phyloP scores from a whole-genome alignment of 345 rosid genomes.

The Citrus sp. region DNA sequence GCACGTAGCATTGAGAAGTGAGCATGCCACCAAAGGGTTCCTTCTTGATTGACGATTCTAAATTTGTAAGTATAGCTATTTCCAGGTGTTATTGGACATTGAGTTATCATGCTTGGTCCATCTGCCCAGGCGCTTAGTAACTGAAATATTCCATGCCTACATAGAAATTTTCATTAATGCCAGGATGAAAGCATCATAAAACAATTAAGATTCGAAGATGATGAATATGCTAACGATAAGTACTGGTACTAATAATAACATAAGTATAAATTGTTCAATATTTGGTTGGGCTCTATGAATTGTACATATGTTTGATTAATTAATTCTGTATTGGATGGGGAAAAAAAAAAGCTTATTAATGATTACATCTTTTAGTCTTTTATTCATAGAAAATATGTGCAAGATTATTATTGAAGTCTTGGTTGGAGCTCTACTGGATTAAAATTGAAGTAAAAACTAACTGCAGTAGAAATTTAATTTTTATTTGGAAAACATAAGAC shows the following conservation, averaged over 20 bases:
- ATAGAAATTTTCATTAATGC: background rate
- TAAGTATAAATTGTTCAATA: background rate
- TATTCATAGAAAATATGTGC: background rate
- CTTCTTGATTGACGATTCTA: conserved; percentile 62
- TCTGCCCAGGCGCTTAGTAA: conserved; percentile 73
- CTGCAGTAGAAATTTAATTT: background rate
- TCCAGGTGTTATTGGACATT: conserved; percentile 77
- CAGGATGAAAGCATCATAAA: background rate
- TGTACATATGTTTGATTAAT: background rate
- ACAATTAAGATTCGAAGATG: background rate
- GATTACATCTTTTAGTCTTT: background rate
- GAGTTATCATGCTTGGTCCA: conserved; percentile 74
- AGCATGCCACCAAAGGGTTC: conserved; percentile 97
- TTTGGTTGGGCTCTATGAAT: background rate
- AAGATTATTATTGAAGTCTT: background rate
- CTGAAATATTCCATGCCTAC: conserved; percentile 87
- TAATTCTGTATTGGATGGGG: background rate
- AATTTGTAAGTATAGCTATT: conserved; percentile 59
- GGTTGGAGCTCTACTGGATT: background rate
- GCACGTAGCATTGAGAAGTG: conserved; percentile 71
- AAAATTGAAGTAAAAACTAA: background rate
- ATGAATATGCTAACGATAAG: background rate
- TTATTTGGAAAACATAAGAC: background rate
- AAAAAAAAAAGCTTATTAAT: background rate
- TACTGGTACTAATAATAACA: background rate